Base-by-base conservation (phyloP, 2,329 filamentous ascomycete species). In the Lomentospora prolificans region DNA sequence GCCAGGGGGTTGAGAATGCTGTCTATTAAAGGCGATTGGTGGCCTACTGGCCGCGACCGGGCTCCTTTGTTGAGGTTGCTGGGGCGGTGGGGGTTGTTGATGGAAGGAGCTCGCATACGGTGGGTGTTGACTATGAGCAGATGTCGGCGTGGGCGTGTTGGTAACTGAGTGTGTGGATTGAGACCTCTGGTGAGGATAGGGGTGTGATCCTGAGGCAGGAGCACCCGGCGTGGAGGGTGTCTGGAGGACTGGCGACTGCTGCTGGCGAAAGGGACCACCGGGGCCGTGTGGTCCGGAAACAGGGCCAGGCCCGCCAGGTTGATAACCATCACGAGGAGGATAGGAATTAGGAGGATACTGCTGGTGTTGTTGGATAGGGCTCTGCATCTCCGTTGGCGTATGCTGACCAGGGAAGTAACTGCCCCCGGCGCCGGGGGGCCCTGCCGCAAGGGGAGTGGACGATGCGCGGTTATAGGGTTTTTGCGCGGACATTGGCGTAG, bases 41-140 rank as follows among this genome's bases (percentile, higher is more conserved):
- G 46, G 54, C 19, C 48, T 25, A 28, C n/a, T 30, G n/a, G 54
- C 30, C 8, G 31, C 46, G 10, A 51, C 33, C 6, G 54, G 54
- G 33, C 54, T 56, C 31, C 31, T 51, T 55, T 55, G 53, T 55
- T 50, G 55, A 19, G 31, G 51, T 25, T 44, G 51, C 9, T 55
- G 53, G 24, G 53, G 50, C 14, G 31, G 50, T 24, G 53, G 56
- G 17, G 36, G 50, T n/a, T 52, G 53, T 5, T 50, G 52, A 3
- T 50, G 55, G 28, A 53, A 44, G 68, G 72, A 53, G 70, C 70
- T 57, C n/a, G 44, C 30, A 30, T 75, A 76, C 31, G 73, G 66
- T 31, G 73, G 74, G 50, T 77, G 77, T 65, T 84, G 80, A 63
- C 77, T 79, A 50, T 83, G 80, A 14, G 80, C 77, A 39, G 81